phyloP scores from a whole-genome alignment of 202 grass and related monocot species.

The Cymbopogon flexuosus region DNA sequence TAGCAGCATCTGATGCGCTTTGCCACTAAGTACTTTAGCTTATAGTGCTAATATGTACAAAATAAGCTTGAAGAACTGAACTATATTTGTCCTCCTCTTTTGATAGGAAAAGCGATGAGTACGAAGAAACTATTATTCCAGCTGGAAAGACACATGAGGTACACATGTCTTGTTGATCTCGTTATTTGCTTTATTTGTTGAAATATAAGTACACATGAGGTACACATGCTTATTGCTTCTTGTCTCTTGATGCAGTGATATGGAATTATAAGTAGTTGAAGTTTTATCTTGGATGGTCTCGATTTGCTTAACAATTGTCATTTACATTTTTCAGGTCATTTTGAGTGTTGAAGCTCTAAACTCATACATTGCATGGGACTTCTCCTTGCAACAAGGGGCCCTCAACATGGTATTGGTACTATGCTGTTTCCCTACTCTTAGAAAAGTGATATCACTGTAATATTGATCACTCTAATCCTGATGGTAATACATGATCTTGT shows the following conservation, averaged over 20 bases:
- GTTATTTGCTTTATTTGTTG: slow-evolving; percentile 24
- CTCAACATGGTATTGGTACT: slow-evolving; percentile 56
- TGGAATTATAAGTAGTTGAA: neutral
- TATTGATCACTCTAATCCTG: neutral
- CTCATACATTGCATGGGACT: slow-evolving; percentile 99
- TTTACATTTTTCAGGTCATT: slow-evolving; percentile 63
- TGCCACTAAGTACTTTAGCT: neutral
- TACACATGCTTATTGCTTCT: neutral
- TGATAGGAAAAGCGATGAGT: slow-evolving; percentile 68
- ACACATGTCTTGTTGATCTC: slow-evolving; percentile 20
- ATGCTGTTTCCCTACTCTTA: slow-evolving; percentile 14
- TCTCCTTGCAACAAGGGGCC: slow-evolving; percentile 82
- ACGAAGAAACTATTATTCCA: slow-evolving; percentile 73
- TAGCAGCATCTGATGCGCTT: neutral
- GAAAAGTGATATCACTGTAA: neutral
- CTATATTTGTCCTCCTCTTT: slow-evolving; percentile 10
- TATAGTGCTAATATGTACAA: neutral
- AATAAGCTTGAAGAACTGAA: slow-evolving; percentile 19
- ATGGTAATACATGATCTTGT: neutral
- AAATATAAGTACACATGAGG: no score
- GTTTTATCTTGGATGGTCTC: slow-evolving; percentile 4
- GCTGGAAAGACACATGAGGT: slow-evolving; percentile 97
- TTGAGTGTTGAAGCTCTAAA: slow-evolving; percentile 85
- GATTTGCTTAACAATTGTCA: slow-evolving; percentile 7
- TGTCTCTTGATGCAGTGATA: neutral